Evolutionary conservation across 345 rosid genomes (phyloP).

Genomic region (Hypericum androsaemum): DNA sequence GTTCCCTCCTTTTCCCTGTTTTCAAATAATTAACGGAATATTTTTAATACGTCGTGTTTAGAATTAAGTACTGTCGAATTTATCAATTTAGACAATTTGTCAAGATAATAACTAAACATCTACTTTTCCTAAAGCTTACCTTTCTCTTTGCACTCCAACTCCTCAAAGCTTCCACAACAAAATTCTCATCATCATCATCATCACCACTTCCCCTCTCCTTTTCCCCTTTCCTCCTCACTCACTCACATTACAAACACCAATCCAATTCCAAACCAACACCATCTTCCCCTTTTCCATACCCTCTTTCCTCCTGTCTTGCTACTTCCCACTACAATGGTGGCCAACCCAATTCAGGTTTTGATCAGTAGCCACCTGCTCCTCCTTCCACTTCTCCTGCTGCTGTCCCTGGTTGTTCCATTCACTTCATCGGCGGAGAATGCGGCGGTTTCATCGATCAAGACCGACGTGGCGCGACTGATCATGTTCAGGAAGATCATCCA

Average conservation of each 20-base stretch:
- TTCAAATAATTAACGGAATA: neutral
- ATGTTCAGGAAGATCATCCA: conserved; percentile 60
- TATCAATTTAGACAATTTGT: too few species aligned
- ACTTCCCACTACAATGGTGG: conserved; percentile 41
- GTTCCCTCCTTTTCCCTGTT: conserved; percentile 22
- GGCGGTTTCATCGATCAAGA: conserved; percentile 38
- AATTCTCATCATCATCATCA: conserved; percentile 39
- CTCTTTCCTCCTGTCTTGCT: conserved; percentile 12
- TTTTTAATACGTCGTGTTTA: too few species aligned
- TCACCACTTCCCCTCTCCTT: conserved; percentile 14
- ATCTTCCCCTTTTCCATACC: conserved; percentile 17
- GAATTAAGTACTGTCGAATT: too few species aligned
- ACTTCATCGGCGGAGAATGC: conserved; percentile 17
- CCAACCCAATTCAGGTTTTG: conserved; percentile 27
- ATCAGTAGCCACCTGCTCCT: conserved; percentile 6
- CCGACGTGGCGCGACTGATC: conserved; percentile 59
- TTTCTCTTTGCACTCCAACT: conserved; percentile 14
- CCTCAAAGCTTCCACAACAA: conserved; percentile 26
- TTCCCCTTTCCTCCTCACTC: conserved; percentile 10
- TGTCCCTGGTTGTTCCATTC: conserved; percentile 20
- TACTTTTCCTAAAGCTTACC: conserved; percentile 33
- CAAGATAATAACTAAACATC: conserved; percentile 14
- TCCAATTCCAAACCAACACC: too few species aligned
- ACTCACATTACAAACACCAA: neutral
- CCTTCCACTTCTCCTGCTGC: conserved; percentile 21